These are phyloP conservation scores for Blepharisma stoltei DNA, from an alignment of 73 alveolate species.

Conservation along the genomic window DNA sequence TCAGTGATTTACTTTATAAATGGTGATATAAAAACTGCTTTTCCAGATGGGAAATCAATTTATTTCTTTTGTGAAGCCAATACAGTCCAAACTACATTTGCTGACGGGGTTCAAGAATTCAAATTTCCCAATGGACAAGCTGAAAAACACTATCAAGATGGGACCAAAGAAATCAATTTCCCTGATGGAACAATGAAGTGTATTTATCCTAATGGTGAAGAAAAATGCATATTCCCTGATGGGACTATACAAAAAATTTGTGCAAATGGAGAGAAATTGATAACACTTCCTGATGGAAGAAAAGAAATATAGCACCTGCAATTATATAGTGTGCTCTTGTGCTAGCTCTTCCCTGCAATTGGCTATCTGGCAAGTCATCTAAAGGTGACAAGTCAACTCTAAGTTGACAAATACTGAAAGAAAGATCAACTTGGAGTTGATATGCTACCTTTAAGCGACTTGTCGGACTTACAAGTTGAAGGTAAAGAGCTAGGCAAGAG, in stretches of 20 bases:
- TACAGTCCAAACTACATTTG: slow-evolving; percentile 60
- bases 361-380: too few species aligned
- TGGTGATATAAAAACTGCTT: slow-evolving; percentile 59
- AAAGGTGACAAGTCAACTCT: too few species aligned
- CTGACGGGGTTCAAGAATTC: slow-evolving; percentile 46
- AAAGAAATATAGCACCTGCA: too few species aligned
- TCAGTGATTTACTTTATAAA: slow-evolving; percentile 50
- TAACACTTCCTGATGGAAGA: slow-evolving; percentile 78
- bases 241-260: slow-evolving; percentile 33
- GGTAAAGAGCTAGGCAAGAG: too few species aligned
- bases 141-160: slow-evolving; percentile 63
- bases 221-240: slow-evolving; percentile 44
- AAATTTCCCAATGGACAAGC: slow-evolving; percentile 52
- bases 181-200: slow-evolving; percentile 58
- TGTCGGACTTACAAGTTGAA: too few species aligned
- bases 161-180: slow-evolving; percentile 48
- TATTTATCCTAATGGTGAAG: slow-evolving; percentile 46
- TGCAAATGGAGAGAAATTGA: slow-evolving; percentile 59
- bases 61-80: slow-evolving; percentile 54
- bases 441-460: too few species aligned
- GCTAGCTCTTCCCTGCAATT: too few species aligned
- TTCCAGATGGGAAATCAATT: slow-evolving; percentile 52
- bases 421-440: too few species aligned
- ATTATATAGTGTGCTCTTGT: too few species aligned
- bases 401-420: too few species aligned